Conservation (phyloP, 306 rosid genomes). For the Ochetophila trinervis region DNA sequence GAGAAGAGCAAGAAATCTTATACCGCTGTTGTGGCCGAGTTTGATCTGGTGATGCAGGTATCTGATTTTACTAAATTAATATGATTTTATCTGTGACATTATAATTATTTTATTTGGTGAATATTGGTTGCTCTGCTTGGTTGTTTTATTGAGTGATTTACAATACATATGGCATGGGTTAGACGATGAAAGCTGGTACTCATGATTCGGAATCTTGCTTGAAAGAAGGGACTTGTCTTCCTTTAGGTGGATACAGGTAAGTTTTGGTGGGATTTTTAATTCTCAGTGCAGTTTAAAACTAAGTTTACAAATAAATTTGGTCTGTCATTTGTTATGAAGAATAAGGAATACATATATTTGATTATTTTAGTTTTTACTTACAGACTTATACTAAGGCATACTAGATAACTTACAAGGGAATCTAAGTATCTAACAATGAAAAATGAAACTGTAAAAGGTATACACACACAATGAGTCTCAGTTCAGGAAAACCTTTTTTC, state of each 20-base stretch:
- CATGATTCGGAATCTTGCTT: constrained; percentile 78
- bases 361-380: no score
- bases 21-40: constrained; percentile 75
- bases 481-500: no score
- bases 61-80: constrained; percentile 27
- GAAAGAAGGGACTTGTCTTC: constrained; percentile 72
- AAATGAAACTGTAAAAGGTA: no score
- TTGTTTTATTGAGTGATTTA: constrained; percentile 16
- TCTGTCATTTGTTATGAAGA: background rate
- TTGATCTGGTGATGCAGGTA: constrained; percentile 96
- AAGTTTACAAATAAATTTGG: constrained; percentile 5
- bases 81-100: constrained; percentile 18
- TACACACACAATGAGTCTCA: no score
- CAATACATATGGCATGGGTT: constrained; percentile 31
- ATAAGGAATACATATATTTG: no score
- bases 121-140: background rate
- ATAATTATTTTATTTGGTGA: constrained; percentile 2
- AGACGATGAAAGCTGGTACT: constrained; percentile 81
- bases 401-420: no score
- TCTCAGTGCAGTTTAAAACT: background rate
- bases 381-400: no score
- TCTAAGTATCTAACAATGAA: no score
- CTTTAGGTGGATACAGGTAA: constrained; percentile 99
- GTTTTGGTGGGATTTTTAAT: constrained; percentile 21
- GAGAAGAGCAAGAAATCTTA: constrained; percentile 50